Evolutionary conservation across 2,329 filamentous ascomycete genomes (phyloP).

Genomic region (Keithomyces neogunnii): DNA sequence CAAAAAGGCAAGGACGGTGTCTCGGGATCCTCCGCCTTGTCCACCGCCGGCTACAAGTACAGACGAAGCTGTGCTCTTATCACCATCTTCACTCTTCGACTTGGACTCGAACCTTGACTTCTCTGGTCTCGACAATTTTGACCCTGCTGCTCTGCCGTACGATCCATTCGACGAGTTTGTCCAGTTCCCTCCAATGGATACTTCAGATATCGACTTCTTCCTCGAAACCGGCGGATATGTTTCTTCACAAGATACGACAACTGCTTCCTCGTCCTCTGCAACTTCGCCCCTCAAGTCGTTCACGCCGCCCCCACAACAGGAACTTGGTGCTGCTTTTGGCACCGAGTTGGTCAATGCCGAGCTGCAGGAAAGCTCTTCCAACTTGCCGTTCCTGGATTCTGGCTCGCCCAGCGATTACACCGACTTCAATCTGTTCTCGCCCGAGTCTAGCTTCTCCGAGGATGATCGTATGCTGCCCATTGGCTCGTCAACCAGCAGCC

Average conservation of each 20-base stretch:
- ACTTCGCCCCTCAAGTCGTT: slow-evolving; percentile 16
- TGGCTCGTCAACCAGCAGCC: slow-evolving; percentile 9
- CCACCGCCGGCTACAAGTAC: slow-evolving; percentile 5
- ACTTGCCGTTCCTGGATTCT: slow-evolving; percentile 30
- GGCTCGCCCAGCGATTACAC: slow-evolving; percentile 30
- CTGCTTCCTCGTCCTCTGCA: slow-evolving; percentile 16
- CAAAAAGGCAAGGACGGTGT: slow-evolving; percentile 31
- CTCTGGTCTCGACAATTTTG: slow-evolving; percentile 13
- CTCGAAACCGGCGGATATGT: slow-evolving; percentile 32
- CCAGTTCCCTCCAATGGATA: slow-evolving; percentile 28
- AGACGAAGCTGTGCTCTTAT: neutral
- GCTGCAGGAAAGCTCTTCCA: slow-evolving; percentile 2
- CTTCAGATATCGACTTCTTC: slow-evolving; percentile 38
- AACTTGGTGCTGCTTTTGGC: slow-evolving; percentile 9
- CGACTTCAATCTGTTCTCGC: slow-evolving; percentile 50
- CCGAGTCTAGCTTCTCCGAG: slow-evolving; percentile 37
- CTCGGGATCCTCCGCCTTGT: slow-evolving; percentile 14
- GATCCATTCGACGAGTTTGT: slow-evolving; percentile 39
- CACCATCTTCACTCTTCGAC: slow-evolving; percentile 7
- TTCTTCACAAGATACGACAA: slow-evolving; percentile 24
- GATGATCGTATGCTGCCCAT: slow-evolving; percentile 35
- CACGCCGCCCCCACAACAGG: slow-evolving; percentile 17
- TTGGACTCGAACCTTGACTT: slow-evolving; percentile 14
- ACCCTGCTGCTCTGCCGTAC: slow-evolving; percentile 7
- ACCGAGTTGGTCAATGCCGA: slow-evolving; percentile 4